Percentiles rank a stretch among this genome's conserved stretches.
Evolutionary conservation across 164 flowering plant genomes (phyloP).

Genomic region (Vitis vinifera): ASM3070453v1 NC_081815.1:12918501-12919000

Average conservation of each 20-base stretch:
- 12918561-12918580: too few relatives aligned
- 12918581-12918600: too few relatives aligned
- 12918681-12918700: slow-evolving; percentile 89
- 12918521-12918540: too few relatives aligned
- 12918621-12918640: background rate
- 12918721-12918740: slow-evolving; percentile 96
- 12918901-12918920: slow-evolving; percentile 44
- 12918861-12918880: background rate
- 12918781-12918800: slow-evolving; percentile 83
- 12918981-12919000: slow-evolving; percentile 38
- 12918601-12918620: background rate
- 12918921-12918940: slow-evolving; percentile 73
- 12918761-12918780: slow-evolving; percentile 84
- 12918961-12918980: slow-evolving; percentile 91
- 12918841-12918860: background rate
- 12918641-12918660: background rate
- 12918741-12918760: slow-evolving; percentile 91
- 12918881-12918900: background rate
- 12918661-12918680: slow-evolving; percentile 47
- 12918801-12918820: slow-evolving; percentile 74
- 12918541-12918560: too few relatives aligned
- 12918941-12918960: slow-evolving; percentile 98
- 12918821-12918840: slow-evolving; percentile 31
- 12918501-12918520: too few relatives aligned
- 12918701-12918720: slow-evolving; percentile 96